These are phyloP conservation scores for Entophlyctis luteolus DNA, from an alignment of 192 early-diverging fungal species.

Conservation along the genomic window DNA sequence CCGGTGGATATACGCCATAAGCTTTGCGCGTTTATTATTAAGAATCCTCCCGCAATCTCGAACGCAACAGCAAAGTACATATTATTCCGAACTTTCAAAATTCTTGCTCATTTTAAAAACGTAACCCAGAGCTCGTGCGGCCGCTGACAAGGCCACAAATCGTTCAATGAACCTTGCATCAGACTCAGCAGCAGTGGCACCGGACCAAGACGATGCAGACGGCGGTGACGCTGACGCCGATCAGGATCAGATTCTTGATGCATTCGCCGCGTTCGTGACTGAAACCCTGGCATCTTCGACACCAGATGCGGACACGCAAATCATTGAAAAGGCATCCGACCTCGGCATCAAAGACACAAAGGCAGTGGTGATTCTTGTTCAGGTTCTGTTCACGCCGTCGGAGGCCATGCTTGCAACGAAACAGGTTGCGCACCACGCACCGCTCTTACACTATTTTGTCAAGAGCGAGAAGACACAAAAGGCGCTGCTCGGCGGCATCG, in stretches of 20 bases:
- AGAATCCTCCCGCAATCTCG: conserved; percentile 72
- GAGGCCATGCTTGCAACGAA: conserved; percentile 50
- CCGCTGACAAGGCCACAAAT: conserved; percentile 9
- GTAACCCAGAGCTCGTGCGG: not conserved
- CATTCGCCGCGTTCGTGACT: conserved; percentile 71
- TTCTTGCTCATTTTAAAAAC: not conserved
- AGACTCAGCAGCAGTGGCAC: not conserved
- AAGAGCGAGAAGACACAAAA: conserved; percentile 79
- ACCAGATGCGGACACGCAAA: conserved; percentile 29
- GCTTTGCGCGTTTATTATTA: conserved; percentile 83
- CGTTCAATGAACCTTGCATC: not conserved
- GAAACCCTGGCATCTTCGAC: conserved; percentile 49
- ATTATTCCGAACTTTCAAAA: not conserved
- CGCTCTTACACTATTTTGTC: conserved; percentile 72
- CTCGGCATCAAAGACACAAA: conserved; percentile 78
- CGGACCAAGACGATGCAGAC: not conserved
- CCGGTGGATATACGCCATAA: conserved; percentile 86
- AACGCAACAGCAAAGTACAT: conserved; percentile 13
- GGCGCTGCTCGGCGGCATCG: conserved; percentile 85
- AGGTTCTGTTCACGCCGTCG: conserved; percentile 72
- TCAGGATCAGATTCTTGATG: conserved; percentile 57
- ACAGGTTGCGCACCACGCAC: conserved; percentile 68
- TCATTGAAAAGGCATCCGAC: conserved; percentile 73
- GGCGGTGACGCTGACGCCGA: not conserved
- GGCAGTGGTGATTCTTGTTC: conserved; percentile 73